Base-by-base conservation (phyloP, 75 land plant genomes). In the Cupressus sempervirens region DNA sequence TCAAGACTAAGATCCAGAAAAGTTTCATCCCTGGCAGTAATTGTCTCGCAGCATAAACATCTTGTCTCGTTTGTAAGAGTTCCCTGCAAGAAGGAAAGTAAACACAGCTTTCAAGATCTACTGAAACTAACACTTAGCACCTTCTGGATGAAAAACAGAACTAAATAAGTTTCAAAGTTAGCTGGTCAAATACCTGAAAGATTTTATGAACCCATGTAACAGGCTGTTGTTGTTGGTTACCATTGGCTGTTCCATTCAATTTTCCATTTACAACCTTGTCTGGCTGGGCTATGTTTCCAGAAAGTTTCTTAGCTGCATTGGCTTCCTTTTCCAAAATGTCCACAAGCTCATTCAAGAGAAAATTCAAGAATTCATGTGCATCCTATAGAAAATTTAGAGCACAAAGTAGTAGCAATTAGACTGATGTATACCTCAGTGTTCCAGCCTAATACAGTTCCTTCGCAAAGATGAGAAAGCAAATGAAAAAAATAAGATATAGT, bases 1-100 rank as follows among this genome's bases (percentile, higher is more conserved):
- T 90, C 91, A 20, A 90, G 87, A 75, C 90, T 90, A 74, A 90
- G 90, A 73, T 90, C 91, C 67, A 90, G 40, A 70, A 89, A 89
- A 2, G 86, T 89, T 82, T 89, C 89, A 73, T 89, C 90, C 46
- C 86, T 88, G 30, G 90, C 89, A 46, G 90, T 89, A 67, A 89
- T 88, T 23, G 90, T 89, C 41, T 89, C 90, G 80, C 90, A 89
- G 43, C 90, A 50, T 86, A 89, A 83, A 82, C 90, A 89, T 76
- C 90, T 89, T 48, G 90, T 89, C 72, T 89, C 90, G 70, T 89
- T 89, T n/a, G 90, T 89, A 48, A 89, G 45, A 26, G 79, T 88
- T 15, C 90, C 90, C 89, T 89, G 83, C 45, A 52, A 30, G 12
- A 80, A 80, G 15, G 10, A 16, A 80, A 80, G 11, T 29, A 80